These are phyloP conservation scores for Chytridium lagenaria DNA, from an alignment of 371 early-diverging fungal genomes.

Conservation along the genomic window DNA sequence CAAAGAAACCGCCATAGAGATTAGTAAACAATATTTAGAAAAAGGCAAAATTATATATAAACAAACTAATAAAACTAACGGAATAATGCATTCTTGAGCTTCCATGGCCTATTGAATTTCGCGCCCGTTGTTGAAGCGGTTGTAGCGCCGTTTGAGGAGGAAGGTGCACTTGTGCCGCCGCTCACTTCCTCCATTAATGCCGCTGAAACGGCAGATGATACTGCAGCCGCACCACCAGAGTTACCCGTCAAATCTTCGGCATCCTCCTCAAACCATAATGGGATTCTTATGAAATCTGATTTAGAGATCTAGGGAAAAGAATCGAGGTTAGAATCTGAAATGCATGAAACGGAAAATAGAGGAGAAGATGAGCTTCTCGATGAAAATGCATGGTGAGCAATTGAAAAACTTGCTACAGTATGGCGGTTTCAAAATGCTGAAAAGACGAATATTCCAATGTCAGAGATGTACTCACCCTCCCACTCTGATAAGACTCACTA, in stretches of 20 bases:
- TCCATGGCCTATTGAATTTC: conserved; percentile 52
- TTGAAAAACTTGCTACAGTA: no score
- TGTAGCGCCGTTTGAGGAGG: neutral
- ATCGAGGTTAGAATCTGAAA: neutral
- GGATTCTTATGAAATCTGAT: conserved; percentile 43
- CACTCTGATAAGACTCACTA: conserved; percentile 34
- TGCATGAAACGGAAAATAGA: no score
- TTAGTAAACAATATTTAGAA: no score
- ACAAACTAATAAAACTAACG: conserved; percentile 30
- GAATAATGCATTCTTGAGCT: conserved; percentile 51
- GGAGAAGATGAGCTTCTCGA: no score
- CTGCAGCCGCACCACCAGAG: no score
- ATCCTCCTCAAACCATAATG: conserved; percentile 57
- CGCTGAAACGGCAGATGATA: no score
- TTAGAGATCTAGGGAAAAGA: conserved; percentile 28
- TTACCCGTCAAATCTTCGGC: conserved; percentile 29
- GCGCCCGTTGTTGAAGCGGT: neutral
- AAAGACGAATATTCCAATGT: no score
- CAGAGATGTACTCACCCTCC: conserved; percentile 33
- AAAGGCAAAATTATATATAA: neutral
- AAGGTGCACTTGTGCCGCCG: conserved; percentile 18
- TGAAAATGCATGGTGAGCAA: no score
- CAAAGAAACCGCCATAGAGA: neutral
- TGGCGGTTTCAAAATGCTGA: no score
- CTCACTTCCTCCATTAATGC: no score